Evolutionary conservation across 495 filamentous ascomycete genomes (phyloP).

Genomic region (Trichoderma reesei): DNA sequence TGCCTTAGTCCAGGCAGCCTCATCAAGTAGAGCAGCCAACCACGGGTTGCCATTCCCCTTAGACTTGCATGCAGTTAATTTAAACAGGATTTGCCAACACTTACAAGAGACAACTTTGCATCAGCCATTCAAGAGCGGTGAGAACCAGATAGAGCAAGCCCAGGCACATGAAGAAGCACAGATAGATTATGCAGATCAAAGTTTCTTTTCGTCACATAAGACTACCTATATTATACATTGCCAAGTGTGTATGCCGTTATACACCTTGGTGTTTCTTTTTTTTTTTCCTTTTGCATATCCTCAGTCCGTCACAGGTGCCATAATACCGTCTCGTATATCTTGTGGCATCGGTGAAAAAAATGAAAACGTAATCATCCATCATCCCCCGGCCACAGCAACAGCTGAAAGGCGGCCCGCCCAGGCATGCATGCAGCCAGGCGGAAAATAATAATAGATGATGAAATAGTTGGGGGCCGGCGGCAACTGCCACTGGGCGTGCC

Average conservation of each 20-base stretch:
- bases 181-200: background rate
- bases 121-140: constrained; percentile 1
- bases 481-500: background rate
- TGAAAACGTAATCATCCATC: background rate
- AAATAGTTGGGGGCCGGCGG: constrained; percentile 1
- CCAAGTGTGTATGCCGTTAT: constrained; percentile 2
- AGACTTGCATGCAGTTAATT: constrained; percentile 6
- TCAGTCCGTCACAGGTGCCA: background rate
- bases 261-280: background rate
- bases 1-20: constrained; percentile 1
- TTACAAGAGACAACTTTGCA: background rate
- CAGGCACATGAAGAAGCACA: background rate
- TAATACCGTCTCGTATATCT: constrained; percentile 8
- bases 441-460: background rate
- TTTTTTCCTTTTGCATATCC: background rate
- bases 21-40: background rate
- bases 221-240: constrained; percentile 8
- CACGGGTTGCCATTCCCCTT: background rate
- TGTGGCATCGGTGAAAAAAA: constrained; percentile 2
- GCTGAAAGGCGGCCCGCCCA: background rate
- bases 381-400: background rate
- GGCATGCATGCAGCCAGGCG: background rate
- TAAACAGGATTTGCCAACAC: background rate
- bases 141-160: background rate
- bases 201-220: background rate